Percentiles rank a stretch among this genome's conserved stretches.
Evolutionary conservation across 2,329 filamentous ascomycete species (phyloP).

Genomic region (Xylaria sp.): DNA sequence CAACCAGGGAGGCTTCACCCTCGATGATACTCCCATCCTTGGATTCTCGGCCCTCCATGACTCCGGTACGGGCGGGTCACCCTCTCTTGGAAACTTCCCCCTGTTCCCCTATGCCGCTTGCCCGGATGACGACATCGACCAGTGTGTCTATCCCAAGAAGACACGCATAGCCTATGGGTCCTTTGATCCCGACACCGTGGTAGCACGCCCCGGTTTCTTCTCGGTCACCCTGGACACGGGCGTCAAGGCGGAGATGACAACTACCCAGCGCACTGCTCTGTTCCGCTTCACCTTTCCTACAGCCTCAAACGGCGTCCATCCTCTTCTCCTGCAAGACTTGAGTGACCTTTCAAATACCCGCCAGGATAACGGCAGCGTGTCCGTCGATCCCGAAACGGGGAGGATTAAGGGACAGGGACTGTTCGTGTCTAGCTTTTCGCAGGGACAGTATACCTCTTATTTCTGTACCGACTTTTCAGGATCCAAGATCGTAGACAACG

Average conservation of each 20-base stretch:
- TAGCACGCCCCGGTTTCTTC: conserved; percentile 73
- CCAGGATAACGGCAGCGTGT: conserved; percentile 66
- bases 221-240: conserved; percentile 67
- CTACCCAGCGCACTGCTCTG: conserved; percentile 71
- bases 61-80: conserved; percentile 65
- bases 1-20: conserved; percentile 68
- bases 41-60: conserved; percentile 70
- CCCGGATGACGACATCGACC: conserved; percentile 68
- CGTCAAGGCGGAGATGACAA: conserved; percentile 74
- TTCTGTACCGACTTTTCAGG: conserved; percentile 77
- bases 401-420: conserved; percentile 71
- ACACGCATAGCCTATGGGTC: conserved; percentile 53
- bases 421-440: conserved; percentile 74
- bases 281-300: conserved; percentile 73
- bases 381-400: conserved; percentile 65
- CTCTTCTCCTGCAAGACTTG: conserved; percentile 73
- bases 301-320: conserved; percentile 56
- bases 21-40: conserved; percentile 60
- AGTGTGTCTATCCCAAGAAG: conserved; percentile 68
- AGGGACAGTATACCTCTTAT: conserved; percentile 67
- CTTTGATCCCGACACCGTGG: conserved; percentile 63
- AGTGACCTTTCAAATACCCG: conserved; percentile 71
- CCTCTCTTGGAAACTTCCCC: conserved; percentile 78
- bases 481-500: conserved; percentile 66
- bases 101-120: conserved; percentile 75